Conservation (phyloP, 2,329 filamentous ascomycete genomes). For the Truncatella angustata region DNA sequence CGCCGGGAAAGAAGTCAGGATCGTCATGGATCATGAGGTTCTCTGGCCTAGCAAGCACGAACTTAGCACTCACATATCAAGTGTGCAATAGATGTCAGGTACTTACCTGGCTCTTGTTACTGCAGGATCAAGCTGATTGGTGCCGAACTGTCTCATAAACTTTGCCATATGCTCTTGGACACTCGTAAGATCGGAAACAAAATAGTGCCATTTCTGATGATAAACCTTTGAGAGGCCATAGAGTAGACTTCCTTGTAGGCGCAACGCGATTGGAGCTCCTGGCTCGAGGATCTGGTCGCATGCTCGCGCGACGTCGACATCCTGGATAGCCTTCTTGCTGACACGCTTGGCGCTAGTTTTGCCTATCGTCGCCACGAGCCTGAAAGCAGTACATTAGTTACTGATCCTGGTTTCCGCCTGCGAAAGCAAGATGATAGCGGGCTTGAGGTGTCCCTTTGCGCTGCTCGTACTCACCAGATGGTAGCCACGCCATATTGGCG, state of each 20-base stretch:
- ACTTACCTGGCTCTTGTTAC: conserved; percentile 71
- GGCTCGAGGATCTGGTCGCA: conserved; percentile 83
- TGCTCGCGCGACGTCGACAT: conserved; percentile 82
- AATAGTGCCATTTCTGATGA: conserved; percentile 81
- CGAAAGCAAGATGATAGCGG: no score
- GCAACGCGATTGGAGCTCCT: conserved; percentile 82
- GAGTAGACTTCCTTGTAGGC: conserved; percentile 85
- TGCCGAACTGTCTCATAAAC: conserved; percentile 58
- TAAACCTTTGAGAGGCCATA: conserved; percentile 85
- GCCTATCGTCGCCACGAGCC: conserved; percentile 89
- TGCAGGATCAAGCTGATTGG: conserved; percentile 64
- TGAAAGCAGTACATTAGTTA: conserved; percentile 34
- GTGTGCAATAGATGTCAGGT: neutral
- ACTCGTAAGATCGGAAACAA: conserved; percentile 76
- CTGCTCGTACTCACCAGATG: conserved; percentile 66
- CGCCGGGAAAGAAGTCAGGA: conserved; percentile 71
- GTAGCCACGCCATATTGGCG: conserved; percentile 91
- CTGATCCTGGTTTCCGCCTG: no score
- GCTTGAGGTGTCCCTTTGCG: neutral
- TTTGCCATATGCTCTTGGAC: conserved; percentile 71
- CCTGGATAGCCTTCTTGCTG: conserved; percentile 80
- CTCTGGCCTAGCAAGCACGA: conserved; percentile 54
- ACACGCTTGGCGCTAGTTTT: conserved; percentile 71
- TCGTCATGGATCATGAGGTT: conserved; percentile 81
- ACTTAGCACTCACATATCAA: conserved; percentile 11